phyloP scores from a whole-genome alignment of 805 yeast species.

The Barnettozyma sp. region DNA sequence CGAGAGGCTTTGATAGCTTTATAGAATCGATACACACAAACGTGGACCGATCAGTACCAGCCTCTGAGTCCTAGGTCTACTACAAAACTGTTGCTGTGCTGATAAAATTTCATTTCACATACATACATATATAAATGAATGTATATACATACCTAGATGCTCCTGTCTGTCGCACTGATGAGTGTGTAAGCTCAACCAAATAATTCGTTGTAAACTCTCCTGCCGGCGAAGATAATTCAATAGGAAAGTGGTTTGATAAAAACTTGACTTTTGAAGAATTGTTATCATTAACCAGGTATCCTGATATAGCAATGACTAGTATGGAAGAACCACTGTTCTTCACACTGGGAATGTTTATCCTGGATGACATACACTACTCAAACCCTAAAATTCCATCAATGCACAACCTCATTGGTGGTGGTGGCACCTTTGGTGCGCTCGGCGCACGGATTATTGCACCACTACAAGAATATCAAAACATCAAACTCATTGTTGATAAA shows the following conservation, averaged over 20 bases:
- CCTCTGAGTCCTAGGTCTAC: too few relatives aligned
- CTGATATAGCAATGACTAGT: too few relatives aligned
- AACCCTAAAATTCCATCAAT: conserved; percentile 26
- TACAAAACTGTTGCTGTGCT: too few relatives aligned
- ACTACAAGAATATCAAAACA: conserved; percentile 30
- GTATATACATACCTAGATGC: too few relatives aligned
- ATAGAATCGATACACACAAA: background rate
- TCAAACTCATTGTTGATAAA: conserved; percentile 70
- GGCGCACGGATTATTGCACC: conserved; percentile 58
- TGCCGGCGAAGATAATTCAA: too few relatives aligned
- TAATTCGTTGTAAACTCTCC: too few relatives aligned
- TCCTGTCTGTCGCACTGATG: too few relatives aligned
- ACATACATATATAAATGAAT: too few relatives aligned
- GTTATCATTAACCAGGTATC: background rate
- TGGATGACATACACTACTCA: conserved; percentile 73
- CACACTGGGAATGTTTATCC: conserved; percentile 82
- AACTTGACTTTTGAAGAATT: too few relatives aligned
- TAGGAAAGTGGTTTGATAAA: too few relatives aligned
- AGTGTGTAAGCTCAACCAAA: too few relatives aligned
- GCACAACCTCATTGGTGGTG: conserved; percentile 75
- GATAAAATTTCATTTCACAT: too few relatives aligned
- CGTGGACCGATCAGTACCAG: background rate
- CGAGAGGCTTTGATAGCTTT: conserved; percentile 17
- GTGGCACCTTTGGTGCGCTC: conserved; percentile 72
- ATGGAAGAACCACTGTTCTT: conserved; percentile 34